Conservation (phyloP, 2,329 filamentous ascomycete species). For the Aspergillus viridinutans region DNA sequence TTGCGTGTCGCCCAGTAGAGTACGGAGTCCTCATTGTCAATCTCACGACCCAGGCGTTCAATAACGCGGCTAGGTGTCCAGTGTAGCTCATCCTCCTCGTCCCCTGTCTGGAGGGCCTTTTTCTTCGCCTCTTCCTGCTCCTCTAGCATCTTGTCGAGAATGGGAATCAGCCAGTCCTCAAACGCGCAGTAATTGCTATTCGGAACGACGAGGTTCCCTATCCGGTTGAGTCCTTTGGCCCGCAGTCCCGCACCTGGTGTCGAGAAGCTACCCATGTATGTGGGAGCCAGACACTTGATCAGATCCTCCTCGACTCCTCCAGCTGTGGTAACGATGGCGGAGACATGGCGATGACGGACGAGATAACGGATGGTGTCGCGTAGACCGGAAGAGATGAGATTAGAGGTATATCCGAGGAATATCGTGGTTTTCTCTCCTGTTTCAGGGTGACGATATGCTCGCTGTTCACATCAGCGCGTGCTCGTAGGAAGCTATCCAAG, state of each 20-base stretch:
- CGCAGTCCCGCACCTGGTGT: conserved; percentile 73
- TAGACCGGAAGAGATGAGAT: conserved; percentile 92
- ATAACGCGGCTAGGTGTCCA: conserved; percentile 97
- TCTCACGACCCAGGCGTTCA: conserved; percentile 82
- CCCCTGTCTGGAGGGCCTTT: conserved; percentile 39
- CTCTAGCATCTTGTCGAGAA: conserved; percentile 87
- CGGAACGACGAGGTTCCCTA: conserved; percentile 91
- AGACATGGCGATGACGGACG: conserved; percentile 87
- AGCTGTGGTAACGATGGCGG: conserved; percentile 89
- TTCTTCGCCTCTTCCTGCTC: conserved; percentile 81
- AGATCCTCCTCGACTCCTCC: conserved; percentile 96
- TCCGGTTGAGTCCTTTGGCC: conserved; percentile 83
- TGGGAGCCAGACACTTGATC: conserved; percentile 94
- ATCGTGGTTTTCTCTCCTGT: conserved; percentile 80
- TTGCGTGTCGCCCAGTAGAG: conserved; percentile 99
- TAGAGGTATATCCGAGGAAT: conserved; percentile 96
- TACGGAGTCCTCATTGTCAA: conserved; percentile 85
- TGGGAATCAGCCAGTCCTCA: conserved; percentile 95
- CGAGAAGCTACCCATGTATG: conserved; percentile 84
- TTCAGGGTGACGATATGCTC: conserved; percentile 75
- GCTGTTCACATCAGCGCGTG: conserved; percentile 45
- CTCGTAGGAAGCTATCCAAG: conserved; percentile 1
- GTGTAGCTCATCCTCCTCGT: conserved; percentile 63
- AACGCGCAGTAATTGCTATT: conserved; percentile 98
- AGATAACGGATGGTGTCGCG: conserved; percentile 89